A percentile compares a stretch with the other conserved stretches of the same genome.
These are phyloP conservation scores for Strobilomyces confusus DNA, from an alignment of 768 basidiomycete genomes.

Conservation along the genomic window DNA sequence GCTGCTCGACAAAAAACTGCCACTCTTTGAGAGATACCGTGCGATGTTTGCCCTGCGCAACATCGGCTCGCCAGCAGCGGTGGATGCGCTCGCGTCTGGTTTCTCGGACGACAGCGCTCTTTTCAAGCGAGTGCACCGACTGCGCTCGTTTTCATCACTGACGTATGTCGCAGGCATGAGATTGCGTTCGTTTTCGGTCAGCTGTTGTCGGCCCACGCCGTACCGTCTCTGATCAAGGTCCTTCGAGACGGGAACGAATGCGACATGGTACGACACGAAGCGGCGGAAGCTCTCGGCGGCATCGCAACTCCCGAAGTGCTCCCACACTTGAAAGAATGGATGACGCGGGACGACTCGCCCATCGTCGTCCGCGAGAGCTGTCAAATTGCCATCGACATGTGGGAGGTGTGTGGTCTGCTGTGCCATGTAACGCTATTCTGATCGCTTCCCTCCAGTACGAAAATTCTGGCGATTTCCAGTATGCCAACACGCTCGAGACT, in stretches of 20 bases:
- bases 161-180: conserved; percentile 67
- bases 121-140: conserved; percentile 68
- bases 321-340: conserved; percentile 82
- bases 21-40: conserved; percentile 91
- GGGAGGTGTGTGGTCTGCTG: conserved; percentile 59
- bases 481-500: conserved; percentile 51
- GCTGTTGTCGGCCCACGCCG: conserved; percentile 81
- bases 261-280: conserved; percentile 98
- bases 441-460: conserved; percentile 51
- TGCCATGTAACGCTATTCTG: background rate
- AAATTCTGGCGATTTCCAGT: conserved; percentile 78
- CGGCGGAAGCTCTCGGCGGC: conserved; percentile 97
- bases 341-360: conserved; percentile 72
- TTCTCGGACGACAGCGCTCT: conserved; percentile 86
- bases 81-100: conserved; percentile 87
- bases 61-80: conserved; percentile 79
- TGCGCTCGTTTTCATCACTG: background rate
- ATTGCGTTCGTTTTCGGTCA: conserved; percentile 99
- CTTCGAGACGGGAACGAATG: conserved; percentile 71
- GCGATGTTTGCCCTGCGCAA: conserved; percentile 98
- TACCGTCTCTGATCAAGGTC: conserved; percentile 78
- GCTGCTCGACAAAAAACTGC: conserved; percentile 60
- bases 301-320: conserved; percentile 93
- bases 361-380: conserved; percentile 93
- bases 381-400: conserved; percentile 95